These are phyloP conservation scores for Thielaviopsis euricoi DNA, from an alignment of 2,329 filamentous ascomycete species.

Conservation along the genomic window DNA sequence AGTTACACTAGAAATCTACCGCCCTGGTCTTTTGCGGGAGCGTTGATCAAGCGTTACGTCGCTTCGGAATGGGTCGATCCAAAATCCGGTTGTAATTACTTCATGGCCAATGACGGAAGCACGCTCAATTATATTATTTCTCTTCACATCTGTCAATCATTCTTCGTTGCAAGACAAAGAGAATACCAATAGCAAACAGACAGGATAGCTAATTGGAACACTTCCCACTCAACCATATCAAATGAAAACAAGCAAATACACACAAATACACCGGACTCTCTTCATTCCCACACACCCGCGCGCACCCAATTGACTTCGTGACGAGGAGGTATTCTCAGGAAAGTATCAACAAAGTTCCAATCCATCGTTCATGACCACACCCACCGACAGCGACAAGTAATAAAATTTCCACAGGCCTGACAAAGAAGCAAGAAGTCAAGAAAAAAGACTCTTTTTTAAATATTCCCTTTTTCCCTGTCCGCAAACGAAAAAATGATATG, in stretches of 20 bases:
- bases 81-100: no score
- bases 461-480: constrained; percentile 6
- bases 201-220: background rate
- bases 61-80: no score
- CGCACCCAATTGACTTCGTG: no score
- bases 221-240: background rate
- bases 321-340: background rate
- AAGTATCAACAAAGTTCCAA: background rate
- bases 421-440: constrained; percentile 2
- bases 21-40: no score
- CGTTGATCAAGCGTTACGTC: no score
- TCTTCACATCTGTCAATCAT: background rate
- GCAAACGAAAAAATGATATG: constrained; percentile 4
- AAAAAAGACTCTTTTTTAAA: constrained; percentile 3
- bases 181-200: background rate
- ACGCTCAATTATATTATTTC: background rate
- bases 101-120: no score
- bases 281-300: background rate
- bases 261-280: background rate
- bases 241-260: background rate
- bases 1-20: no score
- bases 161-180: background rate
- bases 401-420: background rate
- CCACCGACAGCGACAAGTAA: background rate
- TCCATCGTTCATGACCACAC: background rate